These are phyloP conservation scores for Trichopus zeylanicus DNA, from an alignment of 116 monocot genomes.

Conservation along the genomic window DNA sequence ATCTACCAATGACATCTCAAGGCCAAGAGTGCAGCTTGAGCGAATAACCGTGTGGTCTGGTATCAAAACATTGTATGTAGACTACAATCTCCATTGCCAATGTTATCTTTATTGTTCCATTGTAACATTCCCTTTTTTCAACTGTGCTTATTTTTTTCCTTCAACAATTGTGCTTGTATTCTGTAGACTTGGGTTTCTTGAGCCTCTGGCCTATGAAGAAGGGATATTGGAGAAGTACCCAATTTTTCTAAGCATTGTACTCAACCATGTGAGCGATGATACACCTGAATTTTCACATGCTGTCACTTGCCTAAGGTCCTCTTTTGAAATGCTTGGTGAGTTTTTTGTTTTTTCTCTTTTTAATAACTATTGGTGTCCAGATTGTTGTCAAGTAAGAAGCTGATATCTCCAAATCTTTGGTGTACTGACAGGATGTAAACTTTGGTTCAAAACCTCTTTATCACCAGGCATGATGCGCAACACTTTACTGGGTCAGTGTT, in stretches of 20 bases:
- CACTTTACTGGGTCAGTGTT: conserved; percentile 96
- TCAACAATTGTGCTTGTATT: conserved; percentile 6
- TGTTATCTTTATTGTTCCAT: background rate
- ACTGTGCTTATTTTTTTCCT: background rate
- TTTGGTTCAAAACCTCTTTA: conserved; percentile 88
- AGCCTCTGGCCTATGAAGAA: conserved; percentile 88
- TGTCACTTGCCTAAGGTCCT: conserved; percentile 76
- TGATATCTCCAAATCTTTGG: conserved; percentile 5
- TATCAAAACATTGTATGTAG: conserved; percentile 87
- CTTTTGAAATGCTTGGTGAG: conserved; percentile 96
- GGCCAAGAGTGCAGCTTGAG: conserved; percentile 78
- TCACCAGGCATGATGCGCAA: conserved; percentile 97
- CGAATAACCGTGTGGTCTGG: conserved; percentile 79
- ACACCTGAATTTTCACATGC: conserved; percentile 87
- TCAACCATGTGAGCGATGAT: conserved; percentile 98
- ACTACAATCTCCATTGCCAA: conserved; percentile 4
- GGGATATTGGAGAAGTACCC: conserved; percentile 95
- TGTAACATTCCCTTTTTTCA: background rate
- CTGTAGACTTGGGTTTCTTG: conserved; percentile 87
- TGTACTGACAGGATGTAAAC: conserved; percentile 72
- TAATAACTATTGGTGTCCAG: background rate
- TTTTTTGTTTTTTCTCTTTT: no score
- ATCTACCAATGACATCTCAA: conserved; percentile 31
- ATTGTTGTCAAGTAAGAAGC: background rate
- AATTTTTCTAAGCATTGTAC: conserved; percentile 78